Percentiles rank a stretch among this genome's conserved stretches.
phyloP scores from a whole-genome alignment of 1,284 basidiomycete genomes.

The Cutaneotrichosporon cutaneum region DNA sequence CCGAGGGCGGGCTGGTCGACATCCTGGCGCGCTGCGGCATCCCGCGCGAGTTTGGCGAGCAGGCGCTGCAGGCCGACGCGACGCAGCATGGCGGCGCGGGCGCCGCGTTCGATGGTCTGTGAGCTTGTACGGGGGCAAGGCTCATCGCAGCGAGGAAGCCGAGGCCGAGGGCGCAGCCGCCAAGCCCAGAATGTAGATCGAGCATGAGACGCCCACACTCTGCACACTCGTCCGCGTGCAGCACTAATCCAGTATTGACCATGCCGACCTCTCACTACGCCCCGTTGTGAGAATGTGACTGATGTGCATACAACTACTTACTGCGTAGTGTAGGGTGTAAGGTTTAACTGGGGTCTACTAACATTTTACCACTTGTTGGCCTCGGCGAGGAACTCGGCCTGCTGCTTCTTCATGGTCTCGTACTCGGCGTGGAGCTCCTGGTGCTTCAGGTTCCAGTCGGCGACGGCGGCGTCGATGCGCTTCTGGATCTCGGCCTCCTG shows the following conservation, averaged over 20 bases:
- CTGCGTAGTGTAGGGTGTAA: neutral
- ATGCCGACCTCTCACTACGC: neutral
- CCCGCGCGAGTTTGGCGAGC: conserved; percentile 43
- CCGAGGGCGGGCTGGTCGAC: conserved; percentile 37
- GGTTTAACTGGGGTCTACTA: conserved; percentile 2
- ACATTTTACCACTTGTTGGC: conserved; percentile 9
- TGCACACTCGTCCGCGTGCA: no score
- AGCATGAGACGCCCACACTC: neutral
- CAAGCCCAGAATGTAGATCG: conserved; percentile 5
- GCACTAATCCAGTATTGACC: no score
- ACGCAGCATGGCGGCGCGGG: conserved; percentile 25
- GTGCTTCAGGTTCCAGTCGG: conserved; percentile 4
- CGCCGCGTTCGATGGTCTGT: conserved; percentile 7
- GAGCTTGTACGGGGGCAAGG: neutral
- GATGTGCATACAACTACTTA: conserved; percentile 9
- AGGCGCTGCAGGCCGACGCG: conserved; percentile 38
- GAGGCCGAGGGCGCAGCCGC: neutral
- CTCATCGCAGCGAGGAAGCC: conserved; percentile 3
- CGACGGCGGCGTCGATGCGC: conserved; percentile 4
- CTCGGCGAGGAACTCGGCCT: conserved; percentile 9
- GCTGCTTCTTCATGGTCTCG: conserved; percentile 3
- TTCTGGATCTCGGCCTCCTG: conserved; percentile 1
- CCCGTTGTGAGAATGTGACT: neutral
- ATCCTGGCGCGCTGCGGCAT: conserved; percentile 46
- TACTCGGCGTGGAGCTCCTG: neutral